Evolutionary conservation across 768 basidiomycete species (phyloP), one percentile per base, ranked within the genome.

Genomic region (Serpula lacrymans): DNA sequence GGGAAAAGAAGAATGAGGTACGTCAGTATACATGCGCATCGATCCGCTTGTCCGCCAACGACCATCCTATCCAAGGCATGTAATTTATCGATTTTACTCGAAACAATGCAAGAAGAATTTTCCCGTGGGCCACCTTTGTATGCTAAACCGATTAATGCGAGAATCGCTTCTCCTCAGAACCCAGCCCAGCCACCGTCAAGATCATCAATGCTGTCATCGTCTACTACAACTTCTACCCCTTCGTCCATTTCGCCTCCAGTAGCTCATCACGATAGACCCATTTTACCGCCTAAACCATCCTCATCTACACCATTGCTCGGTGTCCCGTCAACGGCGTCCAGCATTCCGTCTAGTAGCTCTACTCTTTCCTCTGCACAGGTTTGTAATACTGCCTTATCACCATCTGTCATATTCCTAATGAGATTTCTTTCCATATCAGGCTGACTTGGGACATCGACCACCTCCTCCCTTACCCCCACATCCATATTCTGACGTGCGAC

Each of bases 111-210:
- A 50, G 73, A 79, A 28, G 73, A 84, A 41, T 98, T 98, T 65
- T 94, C 90, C 16, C 71, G 71, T 22, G 75, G 82, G 33, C 94
- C 95, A 30, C 94, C 94, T 6, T 80, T 98, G 12, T 96, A 93
- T 58, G 82, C 94, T 23, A 91, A 85, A 62, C 84, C 89, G 12
- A 75, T 69, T 52, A n/a, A n/a, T n/a, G n/a, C n/a, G n/a, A n/a
- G n/a, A n/a, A n/a, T n/a, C n/a, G n/a, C n/a, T n/a, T n/a, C 54
- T 18, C 46, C 48, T 23, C 53, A 48, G 49, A 46, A 49, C 50
- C 42, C 55, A 26, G 49, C 50, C 23, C 36, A 53, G 26, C 42
- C 51, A 42, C 49, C 56, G 26, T 28, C 54, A 3, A 30, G 50
- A 29, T 24, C 46, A 20, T 28, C 52, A 5, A 37, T 35, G 17